Percentiles rank a stretch among this genome's conserved stretches.
phyloP scores from a whole-genome alignment of 2,329 filamentous ascomycete genomes.

The Dendryphion nanum region DNA sequence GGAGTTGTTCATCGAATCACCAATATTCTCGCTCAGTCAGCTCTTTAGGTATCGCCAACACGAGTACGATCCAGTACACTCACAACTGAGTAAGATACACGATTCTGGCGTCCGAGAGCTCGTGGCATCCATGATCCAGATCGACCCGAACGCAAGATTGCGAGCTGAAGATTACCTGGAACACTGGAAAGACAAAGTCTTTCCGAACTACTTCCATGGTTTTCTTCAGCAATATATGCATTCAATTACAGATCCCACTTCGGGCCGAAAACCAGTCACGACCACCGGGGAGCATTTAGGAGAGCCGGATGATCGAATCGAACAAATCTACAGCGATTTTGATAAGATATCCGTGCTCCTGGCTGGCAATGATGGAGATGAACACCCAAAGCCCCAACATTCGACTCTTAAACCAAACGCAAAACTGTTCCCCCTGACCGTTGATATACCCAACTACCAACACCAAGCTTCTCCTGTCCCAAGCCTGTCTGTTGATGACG shows the following conservation, averaged over 20 bases:
- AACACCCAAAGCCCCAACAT: slow-evolving; percentile 32
- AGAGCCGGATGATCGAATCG: slow-evolving; percentile 90
- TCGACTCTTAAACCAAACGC: slow-evolving; percentile 43
- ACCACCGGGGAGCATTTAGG: slow-evolving; percentile 70
- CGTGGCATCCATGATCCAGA: slow-evolving; percentile 92
- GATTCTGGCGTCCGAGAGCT: slow-evolving; percentile 85
- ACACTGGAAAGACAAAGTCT: slow-evolving; percentile 88
- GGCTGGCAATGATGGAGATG: slow-evolving; percentile 63
- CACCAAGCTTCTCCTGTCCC: slow-evolving; percentile 63
- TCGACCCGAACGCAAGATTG: slow-evolving; percentile 88
- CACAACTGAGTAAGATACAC: slow-evolving; percentile 80
- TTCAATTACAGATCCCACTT: slow-evolving; percentile 85
- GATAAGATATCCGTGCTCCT: slow-evolving; percentile 97
- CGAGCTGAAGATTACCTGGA: slow-evolving; percentile 91
- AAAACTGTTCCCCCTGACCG: slow-evolving; percentile 72
- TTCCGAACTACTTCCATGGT: slow-evolving; percentile 95
- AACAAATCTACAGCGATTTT: slow-evolving; percentile 89
- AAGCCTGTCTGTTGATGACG: slow-evolving; percentile 72
- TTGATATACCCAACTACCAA: slow-evolving; percentile 84
- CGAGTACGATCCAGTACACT: slow-evolving; percentile 84
- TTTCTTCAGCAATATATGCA: slow-evolving; percentile 98
- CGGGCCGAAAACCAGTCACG: slow-evolving; percentile 70
- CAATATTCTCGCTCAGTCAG: slow-evolving; percentile 96
- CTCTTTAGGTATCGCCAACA: slow-evolving; percentile 90
- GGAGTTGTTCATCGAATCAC: slow-evolving; percentile 89